Percentiles rank a stretch among this genome's conserved stretches.
Conservation (phyloP, 1,139 yeast species). For the Yamadazyma sp. region DNA sequence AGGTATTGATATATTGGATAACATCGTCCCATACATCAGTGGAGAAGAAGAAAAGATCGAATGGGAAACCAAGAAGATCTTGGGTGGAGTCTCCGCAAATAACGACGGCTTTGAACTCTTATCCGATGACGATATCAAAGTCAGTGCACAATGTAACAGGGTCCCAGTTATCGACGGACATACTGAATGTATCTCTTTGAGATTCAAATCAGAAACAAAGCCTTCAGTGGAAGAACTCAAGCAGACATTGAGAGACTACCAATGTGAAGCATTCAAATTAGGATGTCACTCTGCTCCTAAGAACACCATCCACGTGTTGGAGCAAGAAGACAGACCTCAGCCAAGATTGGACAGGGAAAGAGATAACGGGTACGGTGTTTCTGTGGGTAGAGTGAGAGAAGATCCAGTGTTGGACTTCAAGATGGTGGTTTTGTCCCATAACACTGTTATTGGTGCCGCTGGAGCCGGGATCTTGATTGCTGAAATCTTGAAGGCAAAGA, state of each 20-base stretch:
- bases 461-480: conserved; percentile 99
- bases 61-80: conserved; percentile 95
- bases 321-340: conserved; percentile 93
- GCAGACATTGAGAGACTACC: conserved; percentile 65
- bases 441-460: conserved; percentile 98
- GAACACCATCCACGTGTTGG: conserved; percentile 86
- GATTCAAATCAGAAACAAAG: conserved; percentile 77
- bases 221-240: conserved; percentile 84
- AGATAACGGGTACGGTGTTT: conserved; percentile 91
- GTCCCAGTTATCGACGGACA: conserved; percentile 98
- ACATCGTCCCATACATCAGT: conserved; percentile 88
- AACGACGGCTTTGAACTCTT: conserved; percentile 62
- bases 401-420: conserved; percentile 92
- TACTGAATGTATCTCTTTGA: conserved; percentile 88
- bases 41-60: conserved; percentile 99
- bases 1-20: conserved; percentile 91
- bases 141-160: conserved; percentile 95
- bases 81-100: conserved; percentile 61
- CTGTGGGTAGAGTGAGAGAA: conserved; percentile 92
- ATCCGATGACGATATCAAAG: conserved; percentile 70
- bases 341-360: conserved; percentile 97
- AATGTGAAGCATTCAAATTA: conserved; percentile 77
- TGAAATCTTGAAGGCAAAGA: conserved; percentile 79
- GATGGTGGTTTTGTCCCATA: conserved; percentile 95
- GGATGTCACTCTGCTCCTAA: conserved; percentile 93